Evolutionary conservation across 2,329 filamentous ascomycete genomes (phyloP), one percentile per base, ranked within the genome.

Genomic region (Alternaria rosae): DNA sequence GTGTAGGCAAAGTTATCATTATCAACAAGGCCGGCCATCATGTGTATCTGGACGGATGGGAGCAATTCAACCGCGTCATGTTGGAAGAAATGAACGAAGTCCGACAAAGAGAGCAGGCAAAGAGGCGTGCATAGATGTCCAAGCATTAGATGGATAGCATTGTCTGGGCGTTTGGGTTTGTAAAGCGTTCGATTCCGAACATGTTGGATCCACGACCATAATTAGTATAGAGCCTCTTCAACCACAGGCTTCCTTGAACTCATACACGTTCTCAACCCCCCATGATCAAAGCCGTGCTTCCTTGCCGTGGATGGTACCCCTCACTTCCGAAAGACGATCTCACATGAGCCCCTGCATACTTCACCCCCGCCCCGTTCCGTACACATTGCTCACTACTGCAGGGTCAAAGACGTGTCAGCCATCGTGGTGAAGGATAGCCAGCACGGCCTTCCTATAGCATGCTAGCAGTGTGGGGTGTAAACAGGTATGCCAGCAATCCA

Each of bases 1-100:
- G 94, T 5, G 88, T 88, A 43, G 91, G 91, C 9, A 95, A 92
- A 80, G 94, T 98, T 0, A 79, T 94, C 6, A 85, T 97, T 30
- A 90, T 99, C 52, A 82, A 85, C 62, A 86, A 87, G 45, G 89
- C 90, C 0, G 90, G 90, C 0, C 90, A 92, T 77, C 90, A 92
- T 78, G 78, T 92, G 6, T 92, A 92, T 73, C 78, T 92, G 2
- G 90, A 92, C 72, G 89, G 88, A 2, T 87, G 84, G 81, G 85
- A 91, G 69, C 85, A 92, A 67, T 92, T 92, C 73, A 92, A 92
- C 71, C 78, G 84, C 30, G 82, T 90, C 23, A 86, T 92, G 75
- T 70, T 85, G 45, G 80, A 85, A 41, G 90, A 92, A 78, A 91
- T 92, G 89, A 83, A 83, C 68, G 88, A 90, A 71, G 87, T 89